Percentiles rank a stretch among this genome's conserved stretches.
phyloP scores from a whole-genome alignment of 2,329 filamentous ascomycete genomes.

The Calonectria henricotiae region DNA sequence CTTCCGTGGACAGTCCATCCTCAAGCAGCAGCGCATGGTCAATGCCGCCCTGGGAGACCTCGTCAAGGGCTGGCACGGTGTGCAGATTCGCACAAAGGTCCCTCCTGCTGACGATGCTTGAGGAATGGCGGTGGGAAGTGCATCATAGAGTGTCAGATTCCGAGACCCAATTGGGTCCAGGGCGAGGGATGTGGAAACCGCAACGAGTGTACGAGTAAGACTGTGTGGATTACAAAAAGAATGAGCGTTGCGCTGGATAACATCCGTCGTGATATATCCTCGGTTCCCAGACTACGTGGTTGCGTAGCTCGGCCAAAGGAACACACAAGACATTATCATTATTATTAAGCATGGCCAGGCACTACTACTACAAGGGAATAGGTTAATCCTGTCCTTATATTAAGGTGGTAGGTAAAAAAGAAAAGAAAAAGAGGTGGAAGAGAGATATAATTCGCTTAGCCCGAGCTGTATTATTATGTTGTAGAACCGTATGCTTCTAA shows the following conservation, averaged over 20 bases:
- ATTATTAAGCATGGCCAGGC: no score
- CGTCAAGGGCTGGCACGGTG: slow-evolving; percentile 86
- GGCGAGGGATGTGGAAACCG: not conserved
- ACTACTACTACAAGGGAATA: not conserved
- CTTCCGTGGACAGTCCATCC: slow-evolving; percentile 80
- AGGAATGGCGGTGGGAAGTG: slow-evolving; percentile 22
- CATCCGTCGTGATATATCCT: slow-evolving; percentile 7
- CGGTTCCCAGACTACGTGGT: not conserved
- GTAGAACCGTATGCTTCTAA: slow-evolving; percentile 1
- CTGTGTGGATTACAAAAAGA: not conserved
- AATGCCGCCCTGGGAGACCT: slow-evolving; percentile 82
- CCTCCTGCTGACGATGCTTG: slow-evolving; percentile 51
- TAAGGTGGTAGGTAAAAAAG: not conserved
- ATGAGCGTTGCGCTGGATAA: not conserved
- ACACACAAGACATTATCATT: not conserved
- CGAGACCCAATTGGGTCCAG: not conserved
- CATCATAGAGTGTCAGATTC: slow-evolving; percentile 2
- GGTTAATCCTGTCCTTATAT: not conserved
- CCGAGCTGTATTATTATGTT: slow-evolving; percentile 12
- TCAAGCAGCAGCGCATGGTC: slow-evolving; percentile 88
- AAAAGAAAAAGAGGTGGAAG: not conserved
- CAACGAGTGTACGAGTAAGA: slow-evolving; percentile 7
- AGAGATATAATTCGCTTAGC: not conserved
- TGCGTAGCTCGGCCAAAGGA: not conserved
- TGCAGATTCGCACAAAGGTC: slow-evolving; percentile 82